Conservation (phyloP, 2,329 filamentous ascomycete species). For the Aspergillus ruber region DNA sequence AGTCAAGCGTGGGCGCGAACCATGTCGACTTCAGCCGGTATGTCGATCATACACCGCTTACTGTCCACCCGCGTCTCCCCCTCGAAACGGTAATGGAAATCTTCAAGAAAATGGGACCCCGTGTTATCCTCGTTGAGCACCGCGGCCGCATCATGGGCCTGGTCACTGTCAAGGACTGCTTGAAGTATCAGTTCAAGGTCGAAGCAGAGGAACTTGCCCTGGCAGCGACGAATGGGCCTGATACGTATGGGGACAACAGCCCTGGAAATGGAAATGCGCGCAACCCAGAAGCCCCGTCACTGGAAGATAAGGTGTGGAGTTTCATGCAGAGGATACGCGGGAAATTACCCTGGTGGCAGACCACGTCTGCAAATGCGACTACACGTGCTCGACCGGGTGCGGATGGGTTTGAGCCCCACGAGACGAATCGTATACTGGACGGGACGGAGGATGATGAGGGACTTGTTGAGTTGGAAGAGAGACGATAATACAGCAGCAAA, state of each 20-base stretch:
- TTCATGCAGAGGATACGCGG: constrained; percentile 28
- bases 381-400: constrained; percentile 4
- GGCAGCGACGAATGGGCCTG: constrained; percentile 25
- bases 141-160: constrained; percentile 75
- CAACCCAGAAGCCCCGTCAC: constrained; percentile 10
- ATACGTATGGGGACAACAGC: constrained; percentile 17
- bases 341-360: constrained; percentile 14
- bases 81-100: constrained; percentile 98
- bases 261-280: constrained; percentile 5
- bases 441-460: constrained; percentile 47
- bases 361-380: constrained; percentile 3
- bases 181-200: constrained; percentile 95
- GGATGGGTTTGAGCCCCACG: neutral
- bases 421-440: constrained; percentile 40
- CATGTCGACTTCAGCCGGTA: constrained; percentile 77
- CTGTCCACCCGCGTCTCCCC: constrained; percentile 82
- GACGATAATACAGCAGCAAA: constrained; percentile 11
- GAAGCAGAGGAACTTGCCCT: constrained; percentile 69
- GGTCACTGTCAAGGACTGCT: constrained; percentile 92
- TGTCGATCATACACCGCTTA: constrained; percentile 81
- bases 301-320: constrained; percentile 33
- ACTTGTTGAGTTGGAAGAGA: constrained; percentile 41
- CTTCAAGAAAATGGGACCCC: constrained; percentile 94
- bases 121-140: constrained; percentile 88
- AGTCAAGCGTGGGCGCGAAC: constrained; percentile 50